Evolutionary conservation across 371 early-diverging fungal genomes (phyloP), one percentile per base, ranked within the genome.

Genomic region (Mortierella sp.): DNA sequence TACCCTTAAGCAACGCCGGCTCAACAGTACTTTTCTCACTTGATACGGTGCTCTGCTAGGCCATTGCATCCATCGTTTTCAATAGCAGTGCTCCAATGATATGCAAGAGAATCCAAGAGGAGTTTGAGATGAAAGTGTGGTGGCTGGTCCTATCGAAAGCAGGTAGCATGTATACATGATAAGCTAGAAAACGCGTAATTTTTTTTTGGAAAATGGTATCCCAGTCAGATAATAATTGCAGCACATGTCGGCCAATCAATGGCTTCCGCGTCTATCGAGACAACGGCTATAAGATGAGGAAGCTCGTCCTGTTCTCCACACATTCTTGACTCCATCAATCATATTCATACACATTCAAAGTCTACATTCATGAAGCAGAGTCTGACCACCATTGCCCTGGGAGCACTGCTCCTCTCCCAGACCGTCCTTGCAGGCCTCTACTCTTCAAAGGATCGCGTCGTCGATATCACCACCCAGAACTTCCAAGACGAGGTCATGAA

Each of bases 401-500:
- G 80, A 19, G 74, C 74, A 40, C 64, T 74, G 23, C 75, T 79
- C 60, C 70, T 79, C 57, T 74, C 80, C 10, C 80, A 79, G 61
- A 59, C 74, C 26, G 80, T 57, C 64, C 53, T 73, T 10, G 73
- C 70, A 15, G 85, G 84, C 35, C 74, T 93, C 51, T 93, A 92
- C 68, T 83, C 83, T 15, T 68, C 71, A 13, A 85, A 82, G 58
- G 92, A 90, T 61, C 83, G 87, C 40, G 93, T 93, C 19, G 75
- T 88, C 34, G 83, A 87, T 56, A 61, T 94, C 45, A 89, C 85
- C 19, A 69, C 88, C 10, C 79, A 87, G 19, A 95, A 90, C 80
- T 96, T 95, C 82, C 87, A 91, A 29, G 40, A 85, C 9, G 90
- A 88, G 37, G 89, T 97, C 59, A 63, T 92, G 66, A 85, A 89